phyloP scores from a whole-genome alignment of 208 protist genomes.

The Leishmania gerbilli region DNA sequence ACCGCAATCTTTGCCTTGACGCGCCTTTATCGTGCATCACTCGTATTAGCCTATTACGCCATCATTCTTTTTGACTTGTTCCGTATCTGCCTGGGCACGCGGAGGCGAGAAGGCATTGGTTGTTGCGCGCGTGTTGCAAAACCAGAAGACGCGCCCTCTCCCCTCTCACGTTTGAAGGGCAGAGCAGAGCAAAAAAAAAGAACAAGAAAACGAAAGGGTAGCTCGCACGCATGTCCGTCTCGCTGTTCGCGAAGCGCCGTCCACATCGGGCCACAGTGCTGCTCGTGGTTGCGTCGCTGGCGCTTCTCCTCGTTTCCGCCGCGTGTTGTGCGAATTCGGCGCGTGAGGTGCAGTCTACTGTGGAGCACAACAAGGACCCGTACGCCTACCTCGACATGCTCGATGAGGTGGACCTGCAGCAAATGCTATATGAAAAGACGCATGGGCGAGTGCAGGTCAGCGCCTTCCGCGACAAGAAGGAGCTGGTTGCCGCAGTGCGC shows the following conservation, averaged over 20 bases:
- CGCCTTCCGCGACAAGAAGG: constrained; percentile 25
- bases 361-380: constrained; percentile 13
- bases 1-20: background rate
- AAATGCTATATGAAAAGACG: constrained; percentile 60
- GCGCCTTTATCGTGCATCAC: background rate
- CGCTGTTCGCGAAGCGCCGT: background rate
- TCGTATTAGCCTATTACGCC: background rate
- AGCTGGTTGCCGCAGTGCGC: constrained; percentile 45
- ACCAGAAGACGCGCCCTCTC: background rate
- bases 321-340: background rate
- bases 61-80: background rate
- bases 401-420: constrained; percentile 43
- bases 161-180: background rate
- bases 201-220: background rate
- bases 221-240: background rate
- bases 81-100: background rate
- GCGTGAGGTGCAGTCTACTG: background rate
- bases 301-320: background rate
- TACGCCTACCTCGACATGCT: constrained; percentile 61
- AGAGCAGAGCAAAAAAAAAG: background rate
- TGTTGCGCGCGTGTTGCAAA: background rate
- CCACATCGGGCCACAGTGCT: background rate
- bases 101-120: background rate
- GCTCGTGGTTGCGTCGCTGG: background rate
- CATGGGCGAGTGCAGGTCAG: constrained; percentile 22